Conservation (phyloP, 1,284 basidiomycete genomes). For the Abortiporus biennis region DNA sequence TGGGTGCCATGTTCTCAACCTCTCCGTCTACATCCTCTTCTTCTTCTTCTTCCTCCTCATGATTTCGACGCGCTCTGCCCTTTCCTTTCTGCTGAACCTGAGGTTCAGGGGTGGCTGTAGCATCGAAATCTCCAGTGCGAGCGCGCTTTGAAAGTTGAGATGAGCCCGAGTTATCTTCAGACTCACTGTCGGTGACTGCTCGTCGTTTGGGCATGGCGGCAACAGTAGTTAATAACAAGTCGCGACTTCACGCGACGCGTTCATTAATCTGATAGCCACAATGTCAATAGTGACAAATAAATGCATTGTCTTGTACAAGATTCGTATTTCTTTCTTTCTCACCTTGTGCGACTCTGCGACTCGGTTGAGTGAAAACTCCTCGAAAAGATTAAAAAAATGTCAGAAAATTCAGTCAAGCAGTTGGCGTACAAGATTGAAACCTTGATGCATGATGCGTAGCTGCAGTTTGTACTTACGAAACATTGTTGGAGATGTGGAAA, state of each 20-base stretch:
- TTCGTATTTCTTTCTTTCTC: too few relatives aligned
- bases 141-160: conserved; percentile 13
- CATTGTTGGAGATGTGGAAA: neutral
- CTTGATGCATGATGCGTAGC: too few relatives aligned
- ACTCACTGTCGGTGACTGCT: conserved; percentile 9
- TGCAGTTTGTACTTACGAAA: too few relatives aligned
- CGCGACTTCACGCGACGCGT: conserved; percentile 7
- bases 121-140: conserved; percentile 6
- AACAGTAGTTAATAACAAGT: conserved; percentile 2
- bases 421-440: too few relatives aligned
- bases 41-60: conserved; percentile 6
- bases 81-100: neutral
- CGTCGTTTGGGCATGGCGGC: conserved; percentile 9
- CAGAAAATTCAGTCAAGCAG: too few relatives aligned
- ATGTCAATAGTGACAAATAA: too few relatives aligned
- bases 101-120: neutral
- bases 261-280: too few relatives aligned
- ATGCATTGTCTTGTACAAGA: too few relatives aligned
- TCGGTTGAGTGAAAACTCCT: too few relatives aligned
- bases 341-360: too few relatives aligned
- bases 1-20: conserved; percentile 26
- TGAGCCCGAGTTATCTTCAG: conserved; percentile 4
- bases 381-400: too few relatives aligned
- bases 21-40: conserved; percentile 27
- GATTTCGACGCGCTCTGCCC: conserved; percentile 2